phyloP scores from a whole-genome alignment of 371 early-diverging fungal species.

The Coemansia sp. region DNA sequence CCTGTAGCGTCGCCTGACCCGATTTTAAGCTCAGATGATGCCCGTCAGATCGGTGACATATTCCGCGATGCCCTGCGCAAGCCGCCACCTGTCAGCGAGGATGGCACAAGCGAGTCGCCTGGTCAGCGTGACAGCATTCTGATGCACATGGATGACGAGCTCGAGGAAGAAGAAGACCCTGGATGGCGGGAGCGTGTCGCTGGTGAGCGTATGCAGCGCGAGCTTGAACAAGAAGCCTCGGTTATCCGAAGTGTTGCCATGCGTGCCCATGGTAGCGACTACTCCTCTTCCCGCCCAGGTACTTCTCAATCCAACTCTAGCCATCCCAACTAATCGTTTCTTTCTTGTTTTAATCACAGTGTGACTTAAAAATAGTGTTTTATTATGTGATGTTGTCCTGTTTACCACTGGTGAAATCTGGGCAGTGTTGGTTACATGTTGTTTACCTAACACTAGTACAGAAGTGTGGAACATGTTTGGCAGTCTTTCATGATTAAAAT shows the following conservation, averaged over 20 bases:
- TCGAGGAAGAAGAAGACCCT: constrained; percentile 43
- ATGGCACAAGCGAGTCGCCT: constrained; percentile 21
- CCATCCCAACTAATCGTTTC: not conserved
- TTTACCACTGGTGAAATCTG: too few species aligned
- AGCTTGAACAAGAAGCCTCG: constrained; percentile 45
- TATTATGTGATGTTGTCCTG: too few species aligned
- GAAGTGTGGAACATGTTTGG: too few species aligned
- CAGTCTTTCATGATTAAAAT: too few species aligned
- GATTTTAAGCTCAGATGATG: constrained; percentile 44
- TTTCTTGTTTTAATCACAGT: not conserved
- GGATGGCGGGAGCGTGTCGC: constrained; percentile 50
- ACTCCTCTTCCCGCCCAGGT: constrained; percentile 34
- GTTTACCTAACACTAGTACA: too few species aligned
- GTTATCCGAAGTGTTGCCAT: constrained; percentile 43
- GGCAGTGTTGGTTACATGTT: too few species aligned
- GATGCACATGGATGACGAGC: constrained; percentile 20
- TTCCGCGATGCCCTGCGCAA: constrained; percentile 49
- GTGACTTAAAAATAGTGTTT: not conserved
- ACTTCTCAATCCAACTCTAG: constrained; percentile 21
- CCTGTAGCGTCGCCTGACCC: constrained; percentile 14
- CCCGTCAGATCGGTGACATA: constrained; percentile 44
- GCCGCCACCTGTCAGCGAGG: constrained; percentile 44
- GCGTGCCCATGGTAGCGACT: constrained; percentile 47
- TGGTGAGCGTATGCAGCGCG: constrained; percentile 46
- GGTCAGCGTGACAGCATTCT: constrained; percentile 16